These are phyloP conservation scores for Yamadazyma taylorii DNA, from an alignment of 1,139 yeast species.

Conservation along the genomic window DNA sequence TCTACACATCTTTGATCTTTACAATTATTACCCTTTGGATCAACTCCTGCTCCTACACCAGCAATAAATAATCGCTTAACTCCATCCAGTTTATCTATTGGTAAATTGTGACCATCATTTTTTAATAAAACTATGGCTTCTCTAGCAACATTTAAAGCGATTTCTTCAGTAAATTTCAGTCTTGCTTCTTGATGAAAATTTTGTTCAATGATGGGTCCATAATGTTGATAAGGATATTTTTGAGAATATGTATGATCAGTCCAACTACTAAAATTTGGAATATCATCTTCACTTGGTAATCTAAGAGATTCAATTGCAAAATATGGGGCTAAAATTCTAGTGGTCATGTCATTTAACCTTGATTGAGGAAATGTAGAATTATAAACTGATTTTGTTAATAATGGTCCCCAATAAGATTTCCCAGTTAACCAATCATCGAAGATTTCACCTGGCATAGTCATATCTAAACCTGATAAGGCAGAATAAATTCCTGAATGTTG, in stretches of 20 bases:
- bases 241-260: conserved; percentile 55
- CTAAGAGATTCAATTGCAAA: conserved; percentile 38
- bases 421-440: conserved; percentile 56
- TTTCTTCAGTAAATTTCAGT: conserved; percentile 46
- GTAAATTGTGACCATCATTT: conserved; percentile 51
- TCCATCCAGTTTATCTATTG: conserved; percentile 45
- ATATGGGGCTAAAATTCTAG: conserved; percentile 58
- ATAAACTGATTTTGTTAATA: conserved; percentile 54
- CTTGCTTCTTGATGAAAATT: conserved; percentile 59
- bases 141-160: conserved; percentile 54
- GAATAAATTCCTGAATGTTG: conserved; percentile 58
- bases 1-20: conserved; percentile 48
- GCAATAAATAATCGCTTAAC: conserved; percentile 45
- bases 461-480: conserved; percentile 61
- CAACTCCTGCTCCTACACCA: conserved; percentile 50
- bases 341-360: conserved; percentile 63
- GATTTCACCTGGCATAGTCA: conserved; percentile 68
- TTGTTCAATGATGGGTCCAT: conserved; percentile 53
- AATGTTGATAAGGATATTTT: conserved; percentile 51
- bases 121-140: conserved; percentile 58
- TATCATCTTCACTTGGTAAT: conserved; percentile 39
- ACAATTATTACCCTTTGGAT: conserved; percentile 49
- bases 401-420: conserved; percentile 58
- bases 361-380: conserved; percentile 57
- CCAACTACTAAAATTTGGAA: conserved; percentile 63